A percentile compares a stretch with the other conserved stretches of the same genome.
These are phyloP conservation scores for Mycosphaerella sp. DNA, from an alignment of 2,329 filamentous ascomycete genomes.

Conservation along the genomic window DNA sequence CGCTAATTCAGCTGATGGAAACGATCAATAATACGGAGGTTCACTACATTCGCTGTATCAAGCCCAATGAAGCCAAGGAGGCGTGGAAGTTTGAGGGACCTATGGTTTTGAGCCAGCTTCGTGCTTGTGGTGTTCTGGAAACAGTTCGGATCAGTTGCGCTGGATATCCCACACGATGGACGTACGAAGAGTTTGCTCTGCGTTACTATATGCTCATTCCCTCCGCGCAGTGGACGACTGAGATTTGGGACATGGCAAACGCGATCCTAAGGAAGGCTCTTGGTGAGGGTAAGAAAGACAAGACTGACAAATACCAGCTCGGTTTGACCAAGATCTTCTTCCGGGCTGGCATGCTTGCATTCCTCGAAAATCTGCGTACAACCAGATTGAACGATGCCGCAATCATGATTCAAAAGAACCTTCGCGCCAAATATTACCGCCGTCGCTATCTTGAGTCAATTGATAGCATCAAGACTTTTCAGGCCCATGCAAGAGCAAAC, in stretches of 20 bases:
- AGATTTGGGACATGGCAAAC: conserved; percentile 91
- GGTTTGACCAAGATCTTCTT: conserved; percentile 99
- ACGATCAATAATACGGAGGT: conserved; percentile 98
- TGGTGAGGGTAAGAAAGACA: conserved; percentile 55
- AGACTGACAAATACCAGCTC: conserved; percentile 91
- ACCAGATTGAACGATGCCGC: conserved; percentile 86
- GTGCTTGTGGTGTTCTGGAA: conserved; percentile 97
- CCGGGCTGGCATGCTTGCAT: conserved; percentile 96
- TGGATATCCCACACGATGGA: conserved; percentile 96
- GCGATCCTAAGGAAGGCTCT: conserved; percentile 84
- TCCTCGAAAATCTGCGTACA: conserved; percentile 89
- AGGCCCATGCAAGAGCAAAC: conserved; percentile 71
- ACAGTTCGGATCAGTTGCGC: conserved; percentile 97
- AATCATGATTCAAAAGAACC: conserved; percentile 97
- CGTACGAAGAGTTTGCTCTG: conserved; percentile 95
- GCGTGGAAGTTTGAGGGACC: conserved; percentile 98
- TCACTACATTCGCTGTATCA: conserved; percentile 98
- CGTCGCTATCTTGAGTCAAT: conserved; percentile 84
- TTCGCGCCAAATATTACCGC: conserved; percentile 91
- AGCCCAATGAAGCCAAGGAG: conserved; percentile 94
- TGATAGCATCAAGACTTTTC: conserved; percentile 70
- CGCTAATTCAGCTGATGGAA: conserved; percentile 93
- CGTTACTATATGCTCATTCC: conserved; percentile 98
- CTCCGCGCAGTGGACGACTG: conserved; percentile 82
- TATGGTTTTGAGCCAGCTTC: conserved; percentile 95